Conservation (phyloP, 176 grass and related monocot species). For the Triticum timopheevii region DNA sequence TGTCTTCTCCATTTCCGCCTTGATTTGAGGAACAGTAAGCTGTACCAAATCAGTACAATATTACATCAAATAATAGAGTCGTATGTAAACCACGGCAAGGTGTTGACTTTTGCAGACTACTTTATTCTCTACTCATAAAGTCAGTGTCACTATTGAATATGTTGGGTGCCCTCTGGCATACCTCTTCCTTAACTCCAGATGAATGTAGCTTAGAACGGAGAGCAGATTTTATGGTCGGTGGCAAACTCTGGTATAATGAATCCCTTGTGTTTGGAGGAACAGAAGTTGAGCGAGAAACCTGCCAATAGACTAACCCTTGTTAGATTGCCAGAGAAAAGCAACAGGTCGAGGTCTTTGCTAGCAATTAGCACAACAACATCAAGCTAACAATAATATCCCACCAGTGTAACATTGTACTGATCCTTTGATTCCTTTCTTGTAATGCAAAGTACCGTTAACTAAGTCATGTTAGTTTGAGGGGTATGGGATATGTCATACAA, state of each 20-base stretch:
- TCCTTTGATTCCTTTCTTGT: conserved; percentile 15
- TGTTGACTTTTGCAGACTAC: conserved; percentile 22
- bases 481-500: background rate
- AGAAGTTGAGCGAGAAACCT: conserved; percentile 90
- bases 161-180: conserved; percentile 33
- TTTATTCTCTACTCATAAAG: background rate
- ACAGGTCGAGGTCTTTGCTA: conserved; percentile 2
- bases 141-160: background rate
- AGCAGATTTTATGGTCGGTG: conserved; percentile 75
- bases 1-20: conserved; percentile 94
- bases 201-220: conserved; percentile 70
- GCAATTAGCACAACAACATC: conserved; percentile 9
- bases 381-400: conserved; percentile 18
- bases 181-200: conserved; percentile 86
- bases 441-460: background rate
- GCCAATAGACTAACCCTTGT: conserved; percentile 25
- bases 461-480: background rate
- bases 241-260: conserved; percentile 85
- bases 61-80: conserved; percentile 25
- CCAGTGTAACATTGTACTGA: conserved; percentile 20
- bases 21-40: conserved; percentile 81
- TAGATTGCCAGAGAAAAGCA: conserved; percentile 28
- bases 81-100: conserved; percentile 3
- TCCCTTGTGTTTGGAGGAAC: conserved; percentile 93
- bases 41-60: conserved; percentile 40